Evolutionary conservation across 345 rosid genomes (phyloP), one percentile per base, ranked within the genome.

Genomic region (Fremontodendron californicum): DNA sequence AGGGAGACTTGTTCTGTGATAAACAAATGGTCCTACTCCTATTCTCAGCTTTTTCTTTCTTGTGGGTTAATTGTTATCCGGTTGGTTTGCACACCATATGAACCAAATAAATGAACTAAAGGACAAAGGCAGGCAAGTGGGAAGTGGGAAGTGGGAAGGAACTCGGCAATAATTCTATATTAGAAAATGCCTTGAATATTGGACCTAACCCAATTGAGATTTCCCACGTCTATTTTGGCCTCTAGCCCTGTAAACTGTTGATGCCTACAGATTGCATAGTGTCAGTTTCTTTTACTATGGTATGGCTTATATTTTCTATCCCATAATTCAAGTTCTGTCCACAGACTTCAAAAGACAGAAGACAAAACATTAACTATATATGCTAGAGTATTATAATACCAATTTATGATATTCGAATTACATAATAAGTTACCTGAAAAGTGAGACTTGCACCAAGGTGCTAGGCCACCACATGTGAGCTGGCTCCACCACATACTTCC

Each of bases 391-490:
- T 7, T 8, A 7, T 42, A 7, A 1, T 42, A 42, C 11, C 1
- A 42, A 8, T 42, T 7, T 42, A 42, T 42, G 46, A 9, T 42
- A 42, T 42, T 42, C n/a, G n/a, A n/a, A n/a, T n/a, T n/a, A n/a
- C n/a, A n/a, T n/a, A n/a, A n/a, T n/a, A n/a, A n/a, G 33, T 23
- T 57, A 93, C 98, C 97, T 79, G 87, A 94, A 92, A 45, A 94
- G 86, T 1, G 97, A 91, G 82, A 92, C 97, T 74, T 94, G 98
- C 80, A 90, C 98, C 67, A 94, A 86, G 55, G 97, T 80, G 78
- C 75, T 67, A 0, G 98, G 98, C 98, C 98, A 94, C 98, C 98
- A 94, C 98, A 94, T 94, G 51, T 92, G 94, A 8, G 97, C 98
- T 10, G 98, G 98, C 70, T 94, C 98, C 37, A 94, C 98, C 75